These are phyloP conservation scores for Thoreauomyces humboldtii DNA, from an alignment of 192 early-diverging fungal genomes.

Conservation along the genomic window DNA sequence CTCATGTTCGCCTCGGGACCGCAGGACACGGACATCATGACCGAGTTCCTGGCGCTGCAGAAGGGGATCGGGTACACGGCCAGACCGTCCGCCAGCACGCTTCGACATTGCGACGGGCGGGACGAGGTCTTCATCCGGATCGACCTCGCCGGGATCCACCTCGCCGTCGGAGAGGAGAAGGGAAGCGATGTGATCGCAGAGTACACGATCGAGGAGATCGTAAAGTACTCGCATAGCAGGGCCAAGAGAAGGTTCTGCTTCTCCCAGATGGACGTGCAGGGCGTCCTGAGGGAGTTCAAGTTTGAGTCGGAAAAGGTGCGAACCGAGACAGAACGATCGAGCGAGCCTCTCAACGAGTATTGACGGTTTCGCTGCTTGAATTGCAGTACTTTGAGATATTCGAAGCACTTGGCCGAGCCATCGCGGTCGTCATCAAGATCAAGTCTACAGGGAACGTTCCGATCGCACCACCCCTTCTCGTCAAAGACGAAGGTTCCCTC, in stretches of 20 bases:
- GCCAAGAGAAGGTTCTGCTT: conserved; percentile 20
- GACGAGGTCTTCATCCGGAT: conserved; percentile 21
- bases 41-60: conserved; percentile 26
- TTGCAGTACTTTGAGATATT: conserved; percentile 32
- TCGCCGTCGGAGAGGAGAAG: conserved; percentile 13
- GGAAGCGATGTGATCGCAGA: conserved; percentile 9
- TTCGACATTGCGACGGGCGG: not conserved
- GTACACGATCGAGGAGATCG: conserved; percentile 17
- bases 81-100: not conserved
- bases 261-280: conserved; percentile 10
- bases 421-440: conserved; percentile 32
- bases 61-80: conserved; percentile 18
- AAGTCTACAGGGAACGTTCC: no score
- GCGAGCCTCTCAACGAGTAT: no score
- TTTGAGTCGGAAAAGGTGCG: conserved; percentile 22
- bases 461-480: no score
- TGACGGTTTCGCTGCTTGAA: no score
- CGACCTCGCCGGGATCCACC: conserved; percentile 27
- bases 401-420: conserved; percentile 29
- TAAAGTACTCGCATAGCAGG: conserved; percentile 26
- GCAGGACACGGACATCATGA: conserved; percentile 17
- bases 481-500: no score
- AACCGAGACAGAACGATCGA: not conserved
- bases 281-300: conserved; percentile 15
- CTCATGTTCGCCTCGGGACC: conserved; percentile 25